phyloP scores from a whole-genome alignment of 2,329 filamentous ascomycete species.

The Mycogone perniciosa region DNA sequence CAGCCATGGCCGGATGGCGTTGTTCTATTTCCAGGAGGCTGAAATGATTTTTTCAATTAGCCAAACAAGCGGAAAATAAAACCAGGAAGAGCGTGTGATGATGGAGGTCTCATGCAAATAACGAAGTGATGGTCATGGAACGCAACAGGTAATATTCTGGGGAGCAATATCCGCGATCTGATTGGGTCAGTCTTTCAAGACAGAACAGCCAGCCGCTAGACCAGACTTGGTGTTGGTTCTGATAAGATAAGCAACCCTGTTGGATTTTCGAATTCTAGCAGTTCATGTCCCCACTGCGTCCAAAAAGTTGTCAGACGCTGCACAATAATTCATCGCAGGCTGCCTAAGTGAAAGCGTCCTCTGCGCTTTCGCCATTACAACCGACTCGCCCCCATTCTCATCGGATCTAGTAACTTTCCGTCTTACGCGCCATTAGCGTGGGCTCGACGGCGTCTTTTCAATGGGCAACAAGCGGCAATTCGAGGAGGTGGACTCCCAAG shows the following conservation, averaged over 20 bases:
- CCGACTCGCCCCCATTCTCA: too few relatives aligned
- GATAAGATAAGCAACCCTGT: constrained; percentile 8
- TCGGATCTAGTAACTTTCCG: too few relatives aligned
- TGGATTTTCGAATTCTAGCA: not conserved
- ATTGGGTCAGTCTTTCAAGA: constrained; percentile 1
- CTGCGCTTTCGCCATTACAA: too few relatives aligned
- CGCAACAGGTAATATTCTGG: not conserved
- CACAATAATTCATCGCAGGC: not conserved
- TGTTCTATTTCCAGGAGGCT: not conserved
- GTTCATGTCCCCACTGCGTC: not conserved
- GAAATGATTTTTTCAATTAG: too few relatives aligned
- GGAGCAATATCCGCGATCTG: constrained; percentile 1
- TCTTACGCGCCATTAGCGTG: too few relatives aligned
- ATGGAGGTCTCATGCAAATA: not conserved
- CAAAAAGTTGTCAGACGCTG: not conserved
- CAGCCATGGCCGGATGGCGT: not conserved
- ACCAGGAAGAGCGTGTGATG: too few relatives aligned
- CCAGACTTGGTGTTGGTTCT: not conserved
- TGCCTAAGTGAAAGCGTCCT: not conserved
- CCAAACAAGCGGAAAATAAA: too few relatives aligned
- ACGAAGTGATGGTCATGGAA: not conserved
- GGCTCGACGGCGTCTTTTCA: not conserved
- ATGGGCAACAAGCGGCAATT: constrained; percentile 30
- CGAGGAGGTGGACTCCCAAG: constrained; percentile 21
- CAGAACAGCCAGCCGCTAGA: not conserved